These are phyloP conservation scores for Volutella citrinella DNA, from an alignment of 2,329 filamentous ascomycete genomes.

Conservation along the genomic window DNA sequence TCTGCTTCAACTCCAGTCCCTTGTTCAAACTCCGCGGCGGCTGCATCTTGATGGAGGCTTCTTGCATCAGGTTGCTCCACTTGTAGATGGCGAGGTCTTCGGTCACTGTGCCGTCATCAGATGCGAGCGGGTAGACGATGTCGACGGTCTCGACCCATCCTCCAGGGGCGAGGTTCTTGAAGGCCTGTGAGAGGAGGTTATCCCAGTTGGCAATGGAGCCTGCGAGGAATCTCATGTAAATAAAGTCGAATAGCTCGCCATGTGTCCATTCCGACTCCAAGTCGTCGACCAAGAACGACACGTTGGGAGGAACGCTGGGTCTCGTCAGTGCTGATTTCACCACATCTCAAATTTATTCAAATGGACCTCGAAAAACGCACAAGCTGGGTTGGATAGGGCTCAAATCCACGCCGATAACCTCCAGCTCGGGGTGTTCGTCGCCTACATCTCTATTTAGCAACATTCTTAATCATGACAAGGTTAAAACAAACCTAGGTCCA, in stretches of 20 bases:
- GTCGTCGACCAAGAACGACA: conserved; percentile 1
- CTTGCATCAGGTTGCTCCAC: conserved; percentile 4
- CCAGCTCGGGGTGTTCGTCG: conserved; percentile 11
- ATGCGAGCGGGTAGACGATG: background rate
- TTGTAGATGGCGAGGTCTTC: conserved; percentile 9
- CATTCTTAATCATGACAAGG: too few relatives aligned
- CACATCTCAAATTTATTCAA: too few relatives aligned
- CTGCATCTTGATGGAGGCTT: conserved; percentile 12
- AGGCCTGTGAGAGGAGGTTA: too few relatives aligned
- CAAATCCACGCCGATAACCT: conserved; percentile 14
- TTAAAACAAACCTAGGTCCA: too few relatives aligned
- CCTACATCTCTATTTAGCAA: too few relatives aligned
- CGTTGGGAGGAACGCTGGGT: conserved; percentile 18
- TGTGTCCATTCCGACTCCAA: conserved; percentile 2
- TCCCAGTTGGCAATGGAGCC: conserved; percentile 3
- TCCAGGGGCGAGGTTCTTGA: background rate
- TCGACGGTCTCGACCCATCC: background rate
- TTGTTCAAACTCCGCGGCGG: conserved; percentile 14
- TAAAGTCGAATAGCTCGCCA: conserved; percentile 1
- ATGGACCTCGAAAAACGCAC: too few relatives aligned
- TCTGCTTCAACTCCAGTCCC: conserved; percentile 14
- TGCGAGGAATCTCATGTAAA: conserved; percentile 3
- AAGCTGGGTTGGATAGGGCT: conserved; percentile 18
- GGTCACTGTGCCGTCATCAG: conserved; percentile 1
- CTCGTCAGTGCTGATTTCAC: too few relatives aligned